Evolutionary conservation across 192 early-diverging fungal genomes (phyloP).

Genomic region (Linnemannia elongata): DNA sequence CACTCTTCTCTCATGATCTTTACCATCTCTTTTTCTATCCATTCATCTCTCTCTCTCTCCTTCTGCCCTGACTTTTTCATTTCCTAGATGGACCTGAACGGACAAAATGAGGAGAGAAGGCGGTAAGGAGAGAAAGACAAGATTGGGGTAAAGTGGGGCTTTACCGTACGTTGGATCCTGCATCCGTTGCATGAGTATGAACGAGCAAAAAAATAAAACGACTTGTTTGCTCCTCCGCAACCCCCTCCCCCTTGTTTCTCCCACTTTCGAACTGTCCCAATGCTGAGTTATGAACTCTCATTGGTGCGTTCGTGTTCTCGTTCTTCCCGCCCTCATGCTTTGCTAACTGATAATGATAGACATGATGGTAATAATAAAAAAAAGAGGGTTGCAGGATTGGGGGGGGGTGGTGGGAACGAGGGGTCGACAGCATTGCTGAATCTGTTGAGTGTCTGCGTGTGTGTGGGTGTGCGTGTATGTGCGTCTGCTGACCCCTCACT

Average conservation of each 20-base stretch:
- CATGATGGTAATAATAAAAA: neutral
- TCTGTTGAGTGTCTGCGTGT: neutral
- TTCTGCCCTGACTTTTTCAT: neutral
- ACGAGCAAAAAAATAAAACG: neutral
- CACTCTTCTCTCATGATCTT: neutral
- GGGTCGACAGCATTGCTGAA: neutral
- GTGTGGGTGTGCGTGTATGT: no score
- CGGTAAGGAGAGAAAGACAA: neutral
- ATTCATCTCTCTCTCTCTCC: neutral
- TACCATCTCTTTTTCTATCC: neutral
- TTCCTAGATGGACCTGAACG: neutral
- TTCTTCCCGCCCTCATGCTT: neutral
- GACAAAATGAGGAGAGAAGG: neutral
- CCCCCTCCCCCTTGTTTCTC: neutral
- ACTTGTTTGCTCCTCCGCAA: neutral
- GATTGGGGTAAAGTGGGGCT: neutral
- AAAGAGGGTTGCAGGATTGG: neutral
- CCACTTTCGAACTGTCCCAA: neutral
- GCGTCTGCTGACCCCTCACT: neutral
- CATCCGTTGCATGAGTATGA: neutral
- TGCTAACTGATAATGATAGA: neutral
- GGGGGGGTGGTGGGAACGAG: neutral
- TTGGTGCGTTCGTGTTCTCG: slow-evolving; percentile 2
- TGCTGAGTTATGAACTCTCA: neutral
- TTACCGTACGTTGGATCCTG: neutral